Percentiles rank a stretch among this genome's conserved stretches.
Evolutionary conservation across 805 yeast genomes (phyloP).

Genomic region (Alloascoidea hylecoeti): DNA sequence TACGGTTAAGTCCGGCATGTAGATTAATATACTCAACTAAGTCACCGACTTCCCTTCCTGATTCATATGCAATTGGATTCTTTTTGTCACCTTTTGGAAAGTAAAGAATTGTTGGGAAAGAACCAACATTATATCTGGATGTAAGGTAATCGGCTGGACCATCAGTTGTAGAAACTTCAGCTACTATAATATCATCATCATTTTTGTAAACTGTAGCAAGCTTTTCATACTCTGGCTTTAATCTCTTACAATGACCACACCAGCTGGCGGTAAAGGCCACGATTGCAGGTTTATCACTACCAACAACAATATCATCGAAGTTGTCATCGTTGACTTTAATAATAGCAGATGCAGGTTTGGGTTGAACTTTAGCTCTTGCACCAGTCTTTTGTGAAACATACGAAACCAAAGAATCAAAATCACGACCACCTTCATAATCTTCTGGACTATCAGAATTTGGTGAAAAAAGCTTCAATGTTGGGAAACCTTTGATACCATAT

Average conservation of each 20-base stretch:
- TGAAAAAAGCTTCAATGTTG: slow-evolving; percentile 43
- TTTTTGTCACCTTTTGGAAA: slow-evolving; percentile 31
- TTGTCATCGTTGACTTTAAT: slow-evolving; percentile 21
- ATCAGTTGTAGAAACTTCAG: slow-evolving; percentile 31
- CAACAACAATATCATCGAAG: slow-evolving; percentile 26
- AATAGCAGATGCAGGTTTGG: background rate
- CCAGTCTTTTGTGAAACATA: slow-evolving; percentile 28
- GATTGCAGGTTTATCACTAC: slow-evolving; percentile 23
- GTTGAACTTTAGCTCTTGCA: slow-evolving; percentile 4
- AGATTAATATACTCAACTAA: slow-evolving; percentile 59
- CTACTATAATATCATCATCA: slow-evolving; percentile 20
- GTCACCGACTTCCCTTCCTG: slow-evolving; percentile 49
- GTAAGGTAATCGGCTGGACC: slow-evolving; percentile 26
- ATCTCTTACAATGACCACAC: slow-evolving; percentile 87
- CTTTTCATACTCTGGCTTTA: slow-evolving; percentile 50
- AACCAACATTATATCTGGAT: slow-evolving; percentile 24
- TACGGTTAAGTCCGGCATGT: slow-evolving; percentile 25
- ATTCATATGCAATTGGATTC: slow-evolving; percentile 35
- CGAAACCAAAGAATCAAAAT: slow-evolving; percentile 31
- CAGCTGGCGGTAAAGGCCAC: slow-evolving; percentile 94
- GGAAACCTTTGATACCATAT: slow-evolving; percentile 45
- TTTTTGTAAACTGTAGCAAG: slow-evolving; percentile 44
- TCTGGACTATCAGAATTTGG: slow-evolving; percentile 33
- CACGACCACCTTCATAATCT: slow-evolving; percentile 41
- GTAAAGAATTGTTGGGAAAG: slow-evolving; percentile 41